A percentile compares a stretch with the other conserved stretches of the same genome.
Conservation (phyloP, 495 filamentous ascomycete species). For the Pyronema domesticum region DNA sequence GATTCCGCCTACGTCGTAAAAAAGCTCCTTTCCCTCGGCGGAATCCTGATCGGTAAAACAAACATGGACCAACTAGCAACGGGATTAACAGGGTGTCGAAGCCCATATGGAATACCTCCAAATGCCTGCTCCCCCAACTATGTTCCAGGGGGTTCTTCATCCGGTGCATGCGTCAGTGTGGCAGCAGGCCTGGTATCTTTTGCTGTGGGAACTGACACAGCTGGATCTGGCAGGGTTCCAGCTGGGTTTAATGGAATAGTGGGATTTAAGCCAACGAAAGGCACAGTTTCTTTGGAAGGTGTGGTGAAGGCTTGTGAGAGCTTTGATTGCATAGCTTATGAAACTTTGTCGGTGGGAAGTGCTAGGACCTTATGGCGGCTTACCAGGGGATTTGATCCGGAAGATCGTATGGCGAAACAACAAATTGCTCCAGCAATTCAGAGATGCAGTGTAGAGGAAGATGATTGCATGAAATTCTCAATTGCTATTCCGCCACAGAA, state of each 20-base stretch:
- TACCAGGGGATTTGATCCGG: constrained; percentile 34
- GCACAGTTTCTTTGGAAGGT: constrained; percentile 39
- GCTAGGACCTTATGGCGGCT: constrained; percentile 38
- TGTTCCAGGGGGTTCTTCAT: constrained; percentile 47
- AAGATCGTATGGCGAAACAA: constrained; percentile 8
- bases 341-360: constrained; percentile 33
- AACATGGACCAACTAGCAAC: constrained; percentile 56
- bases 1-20: constrained; percentile 27
- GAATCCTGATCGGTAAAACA: constrained; percentile 45
- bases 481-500: constrained; percentile 36
- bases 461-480: constrained; percentile 28
- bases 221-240: constrained; percentile 46
- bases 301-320: constrained; percentile 44
- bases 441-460: too few relatives aligned
- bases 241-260: constrained; percentile 45
- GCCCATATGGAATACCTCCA: constrained; percentile 40
- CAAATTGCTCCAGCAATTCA: background rate
- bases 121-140: constrained; percentile 36
- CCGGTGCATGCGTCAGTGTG: constrained; percentile 40
- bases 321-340: constrained; percentile 43
- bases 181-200: constrained; percentile 42
- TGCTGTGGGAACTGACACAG: constrained; percentile 46
- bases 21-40: constrained; percentile 31
- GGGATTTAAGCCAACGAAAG: constrained; percentile 52
- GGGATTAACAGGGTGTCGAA: constrained; percentile 42